Base-by-base conservation (phyloP, 202 grass and related monocot genomes). In the Setaria viridis region DNA sequence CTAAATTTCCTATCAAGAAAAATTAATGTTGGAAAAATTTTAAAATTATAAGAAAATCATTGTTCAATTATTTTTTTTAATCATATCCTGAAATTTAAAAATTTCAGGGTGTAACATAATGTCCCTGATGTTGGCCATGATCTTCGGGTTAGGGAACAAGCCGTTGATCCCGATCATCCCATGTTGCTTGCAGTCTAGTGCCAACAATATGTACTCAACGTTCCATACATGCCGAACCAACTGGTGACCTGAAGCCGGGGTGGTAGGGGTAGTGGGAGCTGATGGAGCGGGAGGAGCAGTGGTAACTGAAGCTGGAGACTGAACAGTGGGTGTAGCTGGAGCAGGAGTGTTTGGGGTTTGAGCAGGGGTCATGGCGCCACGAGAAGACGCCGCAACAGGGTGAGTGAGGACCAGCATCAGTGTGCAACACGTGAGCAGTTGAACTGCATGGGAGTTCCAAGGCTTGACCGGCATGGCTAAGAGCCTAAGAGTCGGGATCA, bases 121-220 rank as follows among this genome's bases (percentile, higher is more conserved):
- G 72, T 95, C 91, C 7, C 93, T 88, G 25, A 86, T 84, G 50
- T 70, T 74, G 50, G 86, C 89, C 2, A 74, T 81, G 32, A 93
- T 89, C 0, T 91, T 93, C 0, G 93, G 93, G 5, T 91, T 91
- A 0, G 94, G 94, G 67, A 96, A 96, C 80, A 81, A 70, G 11
- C 94, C 91, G 11, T 96, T 93, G 82, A 96, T 96, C 12, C 82
- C 91, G 25, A 96, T 93, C 45, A 93, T 58, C 56, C 56, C 56
- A 21, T 10, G 56, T 58, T 58, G 56, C 56, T 58, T 58, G 20
- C 56, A 58, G 20, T 58, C 56, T 21, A 20, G 56, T 58, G 56
- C 56, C 56, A 20, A 58, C 8, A 58, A 7, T 10, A 58, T 58
- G 56, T 58, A 58, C 19, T 21, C 8, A 9, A 58, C 19, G 56